Evolutionary conservation across 2,329 filamentous ascomycete genomes (phyloP).

Genomic region (Talaromyces verruculosus): DNA sequence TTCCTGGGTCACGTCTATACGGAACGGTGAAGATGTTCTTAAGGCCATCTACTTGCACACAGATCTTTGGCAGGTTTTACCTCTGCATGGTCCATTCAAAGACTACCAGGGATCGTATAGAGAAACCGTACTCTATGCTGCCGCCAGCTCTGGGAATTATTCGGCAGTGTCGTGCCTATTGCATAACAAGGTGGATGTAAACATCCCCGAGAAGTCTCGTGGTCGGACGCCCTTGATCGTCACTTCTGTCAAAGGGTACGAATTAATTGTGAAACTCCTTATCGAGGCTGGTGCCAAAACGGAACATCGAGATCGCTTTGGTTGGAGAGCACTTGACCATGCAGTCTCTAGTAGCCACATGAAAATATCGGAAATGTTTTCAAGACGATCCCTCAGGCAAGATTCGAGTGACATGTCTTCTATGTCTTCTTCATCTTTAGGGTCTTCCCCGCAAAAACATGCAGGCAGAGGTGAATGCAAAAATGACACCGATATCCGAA

Average conservation of each 20-base stretch:
- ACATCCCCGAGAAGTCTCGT: background rate
- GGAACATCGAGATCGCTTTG: background rate
- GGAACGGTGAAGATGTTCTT: background rate
- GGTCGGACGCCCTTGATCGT: slow-evolving; percentile 4
- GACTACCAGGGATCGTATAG: background rate
- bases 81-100: background rate
- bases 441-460: background rate
- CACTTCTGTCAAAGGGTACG: background rate
- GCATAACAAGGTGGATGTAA: background rate
- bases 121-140: slow-evolving; percentile 6
- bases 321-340: background rate
- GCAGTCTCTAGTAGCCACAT: background rate
- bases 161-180: background rate
- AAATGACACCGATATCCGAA: background rate
- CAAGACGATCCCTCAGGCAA: background rate
- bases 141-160: background rate
- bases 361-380: background rate
- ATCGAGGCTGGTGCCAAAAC: background rate
- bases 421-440: background rate
- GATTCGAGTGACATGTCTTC: background rate
- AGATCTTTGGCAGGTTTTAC: background rate
- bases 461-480: background rate
- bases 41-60: background rate
- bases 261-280: background rate
- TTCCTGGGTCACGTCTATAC: background rate